Conservation (phyloP, 1,284 basidiomycete species). For the Naganishia albida region DNA sequence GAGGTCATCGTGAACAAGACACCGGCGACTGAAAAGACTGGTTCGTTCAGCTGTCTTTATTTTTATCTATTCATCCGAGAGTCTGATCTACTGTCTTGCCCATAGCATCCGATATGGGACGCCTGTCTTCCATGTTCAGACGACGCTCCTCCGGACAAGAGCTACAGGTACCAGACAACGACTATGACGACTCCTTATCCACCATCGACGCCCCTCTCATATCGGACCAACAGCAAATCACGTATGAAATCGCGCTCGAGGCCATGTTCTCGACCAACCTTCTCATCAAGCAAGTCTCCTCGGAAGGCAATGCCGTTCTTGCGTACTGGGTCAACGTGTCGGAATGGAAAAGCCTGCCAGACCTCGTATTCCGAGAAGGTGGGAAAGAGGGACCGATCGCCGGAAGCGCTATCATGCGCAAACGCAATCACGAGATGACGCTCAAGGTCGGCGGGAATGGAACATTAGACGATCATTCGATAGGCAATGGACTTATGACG, state of each 20-base stretch:
- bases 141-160: no score
- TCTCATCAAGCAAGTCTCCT: background rate
- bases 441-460: slow-evolving; percentile 2
- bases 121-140: background rate
- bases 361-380: slow-evolving; percentile 10
- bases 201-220: background rate
- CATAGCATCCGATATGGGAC: slow-evolving; percentile 7
- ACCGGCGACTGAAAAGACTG: no score
- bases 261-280: slow-evolving; percentile 7
- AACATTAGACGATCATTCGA: slow-evolving; percentile 7
- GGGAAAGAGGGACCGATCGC: slow-evolving; percentile 5
- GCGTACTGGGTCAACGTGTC: slow-evolving; percentile 3
- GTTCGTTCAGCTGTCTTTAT: no score
- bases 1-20: no score
- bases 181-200: background rate
- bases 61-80: no score
- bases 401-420: slow-evolving; percentile 13
- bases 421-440: slow-evolving; percentile 19
- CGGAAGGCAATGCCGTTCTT: background rate
- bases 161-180: background rate
- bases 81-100: no score
- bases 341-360: slow-evolving; percentile 14
- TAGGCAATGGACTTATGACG: background rate
- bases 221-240: background rate
- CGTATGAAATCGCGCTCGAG: background rate